Evolutionary conservation across 805 yeast species (phyloP).

Genomic region (Metschnikowia noctiluminum): DNA sequence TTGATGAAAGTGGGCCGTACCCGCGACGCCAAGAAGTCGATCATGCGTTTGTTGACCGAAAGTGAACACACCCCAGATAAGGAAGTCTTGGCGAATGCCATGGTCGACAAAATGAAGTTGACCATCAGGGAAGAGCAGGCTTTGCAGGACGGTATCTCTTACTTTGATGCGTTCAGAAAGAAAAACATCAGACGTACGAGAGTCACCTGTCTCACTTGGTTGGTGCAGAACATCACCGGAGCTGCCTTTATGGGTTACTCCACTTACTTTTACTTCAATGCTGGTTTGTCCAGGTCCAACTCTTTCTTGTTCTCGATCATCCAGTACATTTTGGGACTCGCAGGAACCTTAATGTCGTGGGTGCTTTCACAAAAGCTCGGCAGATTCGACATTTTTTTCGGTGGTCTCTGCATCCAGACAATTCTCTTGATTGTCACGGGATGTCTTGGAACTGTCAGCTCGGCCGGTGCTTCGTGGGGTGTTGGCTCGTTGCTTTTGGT

Average conservation of each 20-base stretch:
- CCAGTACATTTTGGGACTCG: constrained; percentile 42
- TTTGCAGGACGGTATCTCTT: constrained; percentile 20
- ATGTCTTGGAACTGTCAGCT: constrained; percentile 28
- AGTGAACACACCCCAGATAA: constrained; percentile 31
- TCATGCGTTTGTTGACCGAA: constrained; percentile 24
- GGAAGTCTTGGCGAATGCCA: constrained; percentile 34
- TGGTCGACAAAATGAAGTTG: constrained; percentile 44
- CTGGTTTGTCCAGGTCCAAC: constrained; percentile 41
- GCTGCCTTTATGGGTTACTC: constrained; percentile 47
- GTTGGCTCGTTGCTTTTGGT: constrained; percentile 46
- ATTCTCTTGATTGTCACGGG: constrained; percentile 43
- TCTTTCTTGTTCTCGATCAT: constrained; percentile 48
- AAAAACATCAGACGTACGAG: constrained; percentile 50
- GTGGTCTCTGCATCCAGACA: constrained; percentile 34
- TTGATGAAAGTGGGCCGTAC: constrained; percentile 32
- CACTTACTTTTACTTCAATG: constrained; percentile 49
- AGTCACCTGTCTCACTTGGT: constrained; percentile 42
- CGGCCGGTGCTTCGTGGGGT: constrained; percentile 36
- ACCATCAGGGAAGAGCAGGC: constrained; percentile 42
- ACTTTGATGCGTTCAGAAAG: constrained; percentile 48
- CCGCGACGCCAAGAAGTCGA: constrained; percentile 30
- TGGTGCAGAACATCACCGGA: constrained; percentile 45
- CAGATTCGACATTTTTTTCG: constrained; percentile 36
- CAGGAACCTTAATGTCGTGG: constrained; percentile 47
- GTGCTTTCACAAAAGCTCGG: constrained; percentile 38